Conservation (phyloP, 1,139 yeast species). For the Yamadazyma atmosphaerica region DNA sequence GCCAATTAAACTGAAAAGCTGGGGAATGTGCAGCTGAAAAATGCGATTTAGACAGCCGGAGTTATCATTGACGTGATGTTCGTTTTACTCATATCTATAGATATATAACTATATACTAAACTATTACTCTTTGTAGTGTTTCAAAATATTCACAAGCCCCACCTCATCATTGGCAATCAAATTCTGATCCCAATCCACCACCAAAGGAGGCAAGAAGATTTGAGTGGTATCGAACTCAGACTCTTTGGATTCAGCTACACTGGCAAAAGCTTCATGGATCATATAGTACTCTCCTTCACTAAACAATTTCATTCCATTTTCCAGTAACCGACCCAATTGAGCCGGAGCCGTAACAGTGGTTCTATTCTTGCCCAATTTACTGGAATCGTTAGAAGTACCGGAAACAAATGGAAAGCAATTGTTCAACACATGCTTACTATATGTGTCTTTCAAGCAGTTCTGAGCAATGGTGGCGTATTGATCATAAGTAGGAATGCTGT, state of each 20-base stretch:
- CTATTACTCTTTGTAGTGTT: conserved; percentile 26
- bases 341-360: conserved; percentile 31
- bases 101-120: no score
- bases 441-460: conserved; percentile 27
- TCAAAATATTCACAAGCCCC: conserved; percentile 31
- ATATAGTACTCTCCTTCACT: conserved; percentile 40
- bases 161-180: conserved; percentile 42
- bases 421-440: conserved; percentile 28
- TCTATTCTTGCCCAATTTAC: conserved; percentile 17
- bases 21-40: no score
- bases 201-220: conserved; percentile 44
- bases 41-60: no score
- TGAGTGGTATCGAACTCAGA: conserved; percentile 33
- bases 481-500: conserved; percentile 47
- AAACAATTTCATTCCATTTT: conserved; percentile 32
- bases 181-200: conserved; percentile 51
- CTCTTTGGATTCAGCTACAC: conserved; percentile 23
- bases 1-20: no score
- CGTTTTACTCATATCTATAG: no score
- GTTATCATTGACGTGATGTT: no score
- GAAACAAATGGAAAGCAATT: conserved; percentile 40
- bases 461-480: conserved; percentile 35
- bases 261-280: conserved; percentile 41
- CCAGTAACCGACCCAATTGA: conserved; percentile 21
- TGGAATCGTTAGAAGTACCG: conserved; percentile 20